Percentiles rank a stretch among this genome's conserved stretches.
phyloP scores from a whole-genome alignment of 2,329 filamentous ascomycete species.

The Arthrocladium fulminans region DNA sequence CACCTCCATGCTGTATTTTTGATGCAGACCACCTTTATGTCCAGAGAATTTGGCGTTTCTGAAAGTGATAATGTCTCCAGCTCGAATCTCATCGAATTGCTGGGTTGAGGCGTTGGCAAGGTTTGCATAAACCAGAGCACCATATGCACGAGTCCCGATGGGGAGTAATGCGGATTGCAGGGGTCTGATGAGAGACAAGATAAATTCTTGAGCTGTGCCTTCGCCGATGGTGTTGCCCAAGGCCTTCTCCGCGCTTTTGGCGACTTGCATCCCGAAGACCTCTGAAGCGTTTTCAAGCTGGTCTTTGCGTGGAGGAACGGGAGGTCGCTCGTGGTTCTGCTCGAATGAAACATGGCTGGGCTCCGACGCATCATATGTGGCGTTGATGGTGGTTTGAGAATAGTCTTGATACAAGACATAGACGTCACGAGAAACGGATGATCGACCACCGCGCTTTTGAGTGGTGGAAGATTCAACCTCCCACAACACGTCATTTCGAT shows the following conservation, averaged over 20 bases:
- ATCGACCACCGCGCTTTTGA: conserved; percentile 60
- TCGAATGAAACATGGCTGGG: conserved; percentile 64
- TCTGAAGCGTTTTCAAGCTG: conserved; percentile 82
- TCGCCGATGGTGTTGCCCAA: conserved; percentile 68
- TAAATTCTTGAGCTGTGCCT: conserved; percentile 66
- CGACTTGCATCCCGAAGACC: conserved; percentile 69
- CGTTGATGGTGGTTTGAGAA: conserved; percentile 82
- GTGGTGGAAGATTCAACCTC: conserved; percentile 72
- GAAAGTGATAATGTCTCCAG: conserved; percentile 86
- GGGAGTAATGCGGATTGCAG: conserved; percentile 63
- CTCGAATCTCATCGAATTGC: conserved; percentile 84
- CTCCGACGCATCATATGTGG: conserved; percentile 67
- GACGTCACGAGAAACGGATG: conserved; percentile 66
- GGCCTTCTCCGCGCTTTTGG: conserved; percentile 58
- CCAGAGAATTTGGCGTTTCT: conserved; percentile 92
- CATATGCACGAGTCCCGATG: conserved; percentile 81
- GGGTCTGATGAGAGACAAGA: conserved; percentile 69
- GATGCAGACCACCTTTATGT: conserved; percentile 89
- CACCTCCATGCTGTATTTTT: conserved; percentile 86
- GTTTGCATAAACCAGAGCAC: conserved; percentile 87
- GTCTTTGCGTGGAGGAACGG: conserved; percentile 74
- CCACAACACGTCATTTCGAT: conserved; percentile 70
- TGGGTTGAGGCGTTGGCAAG: conserved; percentile 86
- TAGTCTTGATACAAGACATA: conserved; percentile 93
- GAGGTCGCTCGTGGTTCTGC: conserved; percentile 79